Conservation (phyloP, 1,284 basidiomycete genomes). For the Dichomitus squalens region DNA sequence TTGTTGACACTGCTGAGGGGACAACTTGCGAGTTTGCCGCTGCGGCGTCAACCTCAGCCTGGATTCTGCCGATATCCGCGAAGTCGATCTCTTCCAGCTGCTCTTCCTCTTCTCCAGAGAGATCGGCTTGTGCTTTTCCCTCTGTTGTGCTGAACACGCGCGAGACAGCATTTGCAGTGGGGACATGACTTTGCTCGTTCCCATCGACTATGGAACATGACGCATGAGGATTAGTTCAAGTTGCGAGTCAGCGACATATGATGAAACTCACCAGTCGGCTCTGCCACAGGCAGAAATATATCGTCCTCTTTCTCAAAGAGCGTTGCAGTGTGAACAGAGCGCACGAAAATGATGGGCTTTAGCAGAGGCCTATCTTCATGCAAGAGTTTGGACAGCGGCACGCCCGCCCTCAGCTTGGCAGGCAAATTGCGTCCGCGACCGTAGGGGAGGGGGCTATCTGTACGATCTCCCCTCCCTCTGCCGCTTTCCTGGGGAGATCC, state of each 20-base stretch:
- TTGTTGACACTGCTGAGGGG: slow-evolving; percentile 18
- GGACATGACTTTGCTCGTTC: slow-evolving; percentile 54
- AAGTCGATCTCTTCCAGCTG: slow-evolving; percentile 68
- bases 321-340: slow-evolving; percentile 51
- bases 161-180: slow-evolving; percentile 64
- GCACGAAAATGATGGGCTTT: slow-evolving; percentile 69
- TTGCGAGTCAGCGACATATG: no score
- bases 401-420: slow-evolving; percentile 33
- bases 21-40: slow-evolving; percentile 19
- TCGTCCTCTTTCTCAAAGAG: slow-evolving; percentile 70
- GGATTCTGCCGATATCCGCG: slow-evolving; percentile 52
- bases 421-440: slow-evolving; percentile 29
- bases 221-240: neutral
- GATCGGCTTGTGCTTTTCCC: slow-evolving; percentile 25
- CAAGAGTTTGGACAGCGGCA: slow-evolving; percentile 58
- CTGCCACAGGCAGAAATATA: slow-evolving; percentile 56
- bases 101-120: slow-evolving; percentile 36
- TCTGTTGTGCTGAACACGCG: slow-evolving; percentile 51
- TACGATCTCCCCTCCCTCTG: slow-evolving; percentile 25
- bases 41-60: slow-evolving; percentile 37
- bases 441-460: slow-evolving; percentile 1
- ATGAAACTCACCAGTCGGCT: slow-evolving; percentile 49
- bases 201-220: slow-evolving; percentile 4
- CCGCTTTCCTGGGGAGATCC: slow-evolving; percentile 25
- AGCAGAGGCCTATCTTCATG: slow-evolving; percentile 62